A percentile compares a stretch with the other conserved stretches of the same genome.
Conservation (phyloP, 192 early-diverging fungal species). For the Backusella mclennaniae region DNA sequence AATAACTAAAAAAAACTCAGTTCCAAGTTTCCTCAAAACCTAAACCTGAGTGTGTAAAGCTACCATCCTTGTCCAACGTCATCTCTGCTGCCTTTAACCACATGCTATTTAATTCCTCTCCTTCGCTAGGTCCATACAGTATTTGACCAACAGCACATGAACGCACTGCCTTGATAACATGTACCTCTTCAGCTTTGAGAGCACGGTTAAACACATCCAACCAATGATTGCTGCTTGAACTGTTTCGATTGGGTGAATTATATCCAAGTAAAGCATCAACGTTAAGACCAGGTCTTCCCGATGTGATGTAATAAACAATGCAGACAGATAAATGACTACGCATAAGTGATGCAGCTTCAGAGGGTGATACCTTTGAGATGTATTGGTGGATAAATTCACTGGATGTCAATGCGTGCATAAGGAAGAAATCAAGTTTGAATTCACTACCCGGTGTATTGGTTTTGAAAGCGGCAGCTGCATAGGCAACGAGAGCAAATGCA, state of each 20-base stretch:
- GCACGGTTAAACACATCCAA: constrained; percentile 42
- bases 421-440: constrained; percentile 46
- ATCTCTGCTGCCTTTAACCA: constrained; percentile 35
- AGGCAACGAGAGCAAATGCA: constrained; percentile 31
- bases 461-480: constrained; percentile 35
- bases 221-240: constrained; percentile 43
- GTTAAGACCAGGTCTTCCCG: constrained; percentile 44
- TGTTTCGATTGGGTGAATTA: constrained; percentile 20
- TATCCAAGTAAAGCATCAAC: constrained; percentile 28
- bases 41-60: constrained; percentile 34
- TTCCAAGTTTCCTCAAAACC: constrained; percentile 30
- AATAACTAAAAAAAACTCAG: neutral
- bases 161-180: constrained; percentile 54
- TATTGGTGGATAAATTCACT: constrained; percentile 48
- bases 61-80: constrained; percentile 31
- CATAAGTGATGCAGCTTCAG: constrained; percentile 42
- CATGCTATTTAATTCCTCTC: constrained; percentile 5
- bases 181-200: constrained; percentile 48
- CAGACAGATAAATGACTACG: constrained; percentile 33
- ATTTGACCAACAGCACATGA: constrained; percentile 49
- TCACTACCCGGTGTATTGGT: constrained; percentile 16
- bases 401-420: constrained; percentile 57
- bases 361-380: constrained; percentile 33
- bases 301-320: constrained; percentile 38
- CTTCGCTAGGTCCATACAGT: constrained; percentile 29